Percentiles rank a stretch among this genome's conserved stretches.
Conservation (phyloP, 2,329 filamentous ascomycete genomes). For the Rutstroemia sp. region DNA sequence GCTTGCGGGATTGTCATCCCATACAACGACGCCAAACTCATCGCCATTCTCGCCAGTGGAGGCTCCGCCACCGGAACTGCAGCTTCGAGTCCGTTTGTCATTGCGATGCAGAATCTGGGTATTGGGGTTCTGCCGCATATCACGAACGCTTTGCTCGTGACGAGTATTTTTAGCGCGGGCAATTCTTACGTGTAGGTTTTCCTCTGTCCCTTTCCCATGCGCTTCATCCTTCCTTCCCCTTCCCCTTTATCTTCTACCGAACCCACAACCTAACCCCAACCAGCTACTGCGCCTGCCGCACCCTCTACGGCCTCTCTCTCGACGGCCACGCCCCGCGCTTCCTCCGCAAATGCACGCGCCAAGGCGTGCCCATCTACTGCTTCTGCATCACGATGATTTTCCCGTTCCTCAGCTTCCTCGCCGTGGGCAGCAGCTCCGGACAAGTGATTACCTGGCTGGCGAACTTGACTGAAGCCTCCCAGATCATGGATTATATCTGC, state of each 20-base stretch:
- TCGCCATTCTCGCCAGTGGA: conserved; percentile 22
- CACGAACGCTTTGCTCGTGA: conserved; percentile 57
- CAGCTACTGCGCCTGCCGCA: conserved; percentile 56
- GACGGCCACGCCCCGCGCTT: conserved; percentile 57
- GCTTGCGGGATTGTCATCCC: conserved; percentile 59
- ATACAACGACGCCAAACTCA: conserved; percentile 52
- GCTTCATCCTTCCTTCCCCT: neutral
- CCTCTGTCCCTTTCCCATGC: neutral
- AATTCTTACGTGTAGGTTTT: conserved; percentile 43
- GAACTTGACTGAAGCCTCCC: conserved; percentile 61
- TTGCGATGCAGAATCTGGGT: conserved; percentile 58
- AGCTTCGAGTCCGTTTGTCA: conserved; percentile 37
- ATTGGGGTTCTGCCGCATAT: conserved; percentile 59
- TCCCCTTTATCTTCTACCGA: neutral
- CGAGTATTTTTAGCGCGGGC: conserved; percentile 56
- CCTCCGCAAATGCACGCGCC: conserved; percentile 53
- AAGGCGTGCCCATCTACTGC: conserved; percentile 55
- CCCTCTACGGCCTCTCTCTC: conserved; percentile 61
- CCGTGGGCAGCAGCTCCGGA: conserved; percentile 42
- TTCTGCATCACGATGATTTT: conserved; percentile 58
- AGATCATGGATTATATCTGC: conserved; percentile 63
- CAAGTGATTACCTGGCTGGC: conserved; percentile 35
- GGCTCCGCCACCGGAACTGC: conserved; percentile 41
- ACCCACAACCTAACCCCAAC: neutral
- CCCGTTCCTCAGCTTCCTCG: conserved; percentile 64